A percentile compares a stretch with the other conserved stretches of the same genome.
Evolutionary conservation across 1,139 yeast genomes (phyloP).

Genomic region (Yamadazyma conglobata): DNA sequence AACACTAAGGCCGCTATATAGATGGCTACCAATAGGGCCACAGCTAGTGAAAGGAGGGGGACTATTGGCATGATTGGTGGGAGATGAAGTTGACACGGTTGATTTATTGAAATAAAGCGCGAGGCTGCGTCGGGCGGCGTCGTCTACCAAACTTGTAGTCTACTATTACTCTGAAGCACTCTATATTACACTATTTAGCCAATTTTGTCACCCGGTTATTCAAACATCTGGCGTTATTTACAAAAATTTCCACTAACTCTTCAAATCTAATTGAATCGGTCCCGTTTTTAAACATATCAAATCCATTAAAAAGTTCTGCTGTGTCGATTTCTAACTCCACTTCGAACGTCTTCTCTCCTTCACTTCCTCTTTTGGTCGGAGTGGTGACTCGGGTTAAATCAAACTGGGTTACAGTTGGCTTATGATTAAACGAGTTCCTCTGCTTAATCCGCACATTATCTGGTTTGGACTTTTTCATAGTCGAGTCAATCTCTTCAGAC

Average conservation of each 20-base stretch:
- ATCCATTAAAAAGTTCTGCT: conserved; percentile 57
- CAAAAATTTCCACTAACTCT: conserved; percentile 65
- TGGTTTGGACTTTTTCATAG: conserved; percentile 40
- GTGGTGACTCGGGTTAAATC: conserved; percentile 64
- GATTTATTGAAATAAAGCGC: not conserved
- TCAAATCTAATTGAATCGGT: conserved; percentile 63
- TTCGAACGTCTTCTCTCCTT: conserved; percentile 47
- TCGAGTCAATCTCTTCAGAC: conserved; percentile 47
- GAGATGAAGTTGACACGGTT: not conserved
- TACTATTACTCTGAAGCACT: too few species aligned
- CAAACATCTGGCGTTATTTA: conserved; percentile 63
- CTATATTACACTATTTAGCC: conserved; percentile 25
- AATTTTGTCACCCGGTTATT: conserved; percentile 45
- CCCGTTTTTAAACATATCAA: conserved; percentile 47
- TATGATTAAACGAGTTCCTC: conserved; percentile 60
- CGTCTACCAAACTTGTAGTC: too few species aligned
- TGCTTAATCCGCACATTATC: conserved; percentile 58
- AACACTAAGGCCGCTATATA: conserved; percentile 46
- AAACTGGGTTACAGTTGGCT: conserved; percentile 65
- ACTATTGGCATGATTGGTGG: too few species aligned
- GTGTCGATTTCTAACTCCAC: conserved; percentile 75
- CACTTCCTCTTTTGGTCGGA: conserved; percentile 38
- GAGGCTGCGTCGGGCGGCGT: too few species aligned
- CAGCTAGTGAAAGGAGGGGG: too few species aligned
- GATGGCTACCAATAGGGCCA: conserved; percentile 13